Conservation (phyloP, 148 eudicot genomes). For the Heliamphora exappendiculata region DNA sequence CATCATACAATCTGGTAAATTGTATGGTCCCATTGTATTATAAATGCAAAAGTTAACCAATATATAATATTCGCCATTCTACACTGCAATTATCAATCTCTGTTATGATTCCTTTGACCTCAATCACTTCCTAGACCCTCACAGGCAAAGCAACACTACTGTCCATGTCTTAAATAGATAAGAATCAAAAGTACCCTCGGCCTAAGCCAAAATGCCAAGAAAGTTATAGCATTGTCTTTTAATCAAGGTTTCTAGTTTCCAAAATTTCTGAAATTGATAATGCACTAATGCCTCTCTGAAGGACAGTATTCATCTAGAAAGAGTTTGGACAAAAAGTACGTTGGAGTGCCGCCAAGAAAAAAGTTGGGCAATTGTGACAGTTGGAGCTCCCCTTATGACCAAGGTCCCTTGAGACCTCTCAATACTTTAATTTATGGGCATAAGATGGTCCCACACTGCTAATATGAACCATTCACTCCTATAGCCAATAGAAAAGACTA, state of each 20-base stretch:
- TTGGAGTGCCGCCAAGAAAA: neutral
- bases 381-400: too few relatives aligned
- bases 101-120: neutral
- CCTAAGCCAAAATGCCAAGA: constrained; percentile 1
- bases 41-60: neutral
- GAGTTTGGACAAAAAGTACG: neutral
- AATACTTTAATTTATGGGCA: too few relatives aligned
- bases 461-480: too few relatives aligned
- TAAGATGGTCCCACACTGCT: too few relatives aligned
- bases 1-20: constrained; percentile 15
- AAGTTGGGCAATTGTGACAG: neutral
- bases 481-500: too few relatives aligned
- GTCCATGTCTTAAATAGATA: neutral
- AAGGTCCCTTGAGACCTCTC: too few relatives aligned
- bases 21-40: neutral
- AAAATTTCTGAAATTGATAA: neutral
- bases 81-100: neutral
- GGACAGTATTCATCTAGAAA: neutral
- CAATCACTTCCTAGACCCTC: neutral
- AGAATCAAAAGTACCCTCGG: neutral
- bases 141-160: neutral
- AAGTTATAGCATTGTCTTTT: neutral
- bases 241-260: neutral
- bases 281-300: neutral
- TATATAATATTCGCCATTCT: neutral